These are phyloP conservation scores for Candida fluviatilis DNA, from an alignment of 805 yeast species.

Conservation along the genomic window DNA sequence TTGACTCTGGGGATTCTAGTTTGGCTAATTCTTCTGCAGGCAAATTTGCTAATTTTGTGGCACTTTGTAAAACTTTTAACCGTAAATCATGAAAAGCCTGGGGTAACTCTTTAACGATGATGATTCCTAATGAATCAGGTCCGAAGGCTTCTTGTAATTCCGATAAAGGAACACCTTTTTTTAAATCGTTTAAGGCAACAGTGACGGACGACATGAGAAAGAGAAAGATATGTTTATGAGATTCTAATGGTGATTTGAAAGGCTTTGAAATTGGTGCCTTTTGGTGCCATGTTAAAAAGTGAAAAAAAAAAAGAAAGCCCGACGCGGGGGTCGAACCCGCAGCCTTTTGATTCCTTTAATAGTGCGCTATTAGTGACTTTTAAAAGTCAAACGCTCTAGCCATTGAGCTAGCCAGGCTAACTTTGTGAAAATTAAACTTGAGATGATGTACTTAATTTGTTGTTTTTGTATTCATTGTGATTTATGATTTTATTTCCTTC, in stretches of 20 bases:
- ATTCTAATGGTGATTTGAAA: not conserved
- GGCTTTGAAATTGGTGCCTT: not conserved
- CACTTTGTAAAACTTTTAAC: conserved; percentile 36
- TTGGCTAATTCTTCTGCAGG: conserved; percentile 26
- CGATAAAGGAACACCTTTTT: conserved; percentile 24
- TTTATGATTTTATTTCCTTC: too few relatives aligned
- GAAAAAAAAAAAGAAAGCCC: conserved; percentile 11
- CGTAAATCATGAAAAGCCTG: conserved; percentile 34
- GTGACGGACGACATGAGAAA: conserved; percentile 17
- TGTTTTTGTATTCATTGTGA: too few relatives aligned
- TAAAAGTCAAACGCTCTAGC: conserved; percentile 28
- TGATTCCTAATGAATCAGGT: conserved; percentile 50
- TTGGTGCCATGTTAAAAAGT: too few relatives aligned
- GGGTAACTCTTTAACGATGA: conserved; percentile 45
- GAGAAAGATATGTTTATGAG: conserved; percentile 6
- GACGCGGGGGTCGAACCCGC: conserved; percentile 20
- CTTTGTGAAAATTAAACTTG: not conserved
- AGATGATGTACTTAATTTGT: too few relatives aligned
- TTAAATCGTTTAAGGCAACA: conserved; percentile 27
- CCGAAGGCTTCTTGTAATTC: conserved; percentile 48
- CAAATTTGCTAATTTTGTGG: conserved; percentile 40
- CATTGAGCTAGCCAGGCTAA: conserved; percentile 29
- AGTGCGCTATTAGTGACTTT: conserved; percentile 5
- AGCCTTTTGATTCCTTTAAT: conserved; percentile 19
- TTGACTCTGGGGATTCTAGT: conserved; percentile 46